Evolutionary conservation across 169 alveolate species (phyloP), one percentile per base, ranked within the genome.

Genomic region (Haemoproteus tartakovskyi): DNA sequence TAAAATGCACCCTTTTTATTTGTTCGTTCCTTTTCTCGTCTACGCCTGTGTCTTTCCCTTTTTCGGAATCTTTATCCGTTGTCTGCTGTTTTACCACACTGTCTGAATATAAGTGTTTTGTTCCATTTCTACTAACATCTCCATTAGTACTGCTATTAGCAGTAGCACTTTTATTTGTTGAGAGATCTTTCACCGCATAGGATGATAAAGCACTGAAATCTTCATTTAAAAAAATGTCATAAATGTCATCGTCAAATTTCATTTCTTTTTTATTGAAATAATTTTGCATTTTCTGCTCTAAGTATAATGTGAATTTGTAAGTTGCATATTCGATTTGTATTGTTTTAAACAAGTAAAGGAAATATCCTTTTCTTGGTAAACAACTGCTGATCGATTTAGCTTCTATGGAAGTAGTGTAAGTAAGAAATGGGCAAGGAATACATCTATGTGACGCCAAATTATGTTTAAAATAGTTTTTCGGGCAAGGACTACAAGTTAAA

Each of bases 361-460:
- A 88, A 37, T 80, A 80, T 3, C 92, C 90, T 16, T 88, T 86
- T 19, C 40, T 62, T 9, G 92, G 92, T 12, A 88, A 57, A 43
- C 92, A 88, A 24, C 67, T 79, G 2, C 26, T 27, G 60, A 88
- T 81, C 12, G 91, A 85, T 9, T 70, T 45, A 4, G 91, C 37
- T 36, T 90, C 90, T 16, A 47, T 57, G 29, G 60, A 33, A 21
- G 43, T 38, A 4, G 91, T 88, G 56, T 80, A 85, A 12, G 91
- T 88, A 36, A 78, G 40, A 38, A 19, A 27, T 9, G 92, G 92
- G 54, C 92, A 88, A 12, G 74, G 87, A 14, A 88, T 51, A 62
- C 92, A 88, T 4, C 24, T 62, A 29, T 43, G 62, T n/a, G 70
- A 79, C 18, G 90, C 57, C 21, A 87, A 83, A 22, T 80, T 86